phyloP scores from a whole-genome alignment of 1,284 basidiomycete species.

The Austropuccinia psidii region DNA sequence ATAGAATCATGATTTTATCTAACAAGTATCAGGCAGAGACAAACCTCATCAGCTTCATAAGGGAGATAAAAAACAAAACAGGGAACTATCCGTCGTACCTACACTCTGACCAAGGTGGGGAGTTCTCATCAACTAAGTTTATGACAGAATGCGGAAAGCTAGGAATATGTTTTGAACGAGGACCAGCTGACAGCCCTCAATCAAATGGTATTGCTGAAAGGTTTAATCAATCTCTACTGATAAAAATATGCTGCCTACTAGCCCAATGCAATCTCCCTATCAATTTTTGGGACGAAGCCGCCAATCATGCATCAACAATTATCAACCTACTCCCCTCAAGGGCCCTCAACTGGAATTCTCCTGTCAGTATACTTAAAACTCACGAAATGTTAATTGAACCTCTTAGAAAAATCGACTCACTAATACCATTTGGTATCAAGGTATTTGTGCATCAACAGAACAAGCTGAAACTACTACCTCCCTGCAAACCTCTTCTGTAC shows the following conservation, averaged over 20 bases:
- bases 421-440: background rate
- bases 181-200: background rate
- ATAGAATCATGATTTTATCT: too few relatives aligned
- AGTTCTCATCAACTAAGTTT: too few relatives aligned
- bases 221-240: background rate
- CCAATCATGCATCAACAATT: background rate
- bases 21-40: too few relatives aligned
- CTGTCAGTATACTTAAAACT: background rate
- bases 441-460: background rate
- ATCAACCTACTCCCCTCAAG: background rate
- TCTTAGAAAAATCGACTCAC: background rate
- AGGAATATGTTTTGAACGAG: too few relatives aligned
- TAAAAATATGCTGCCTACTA: background rate
- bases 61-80: too few relatives aligned
- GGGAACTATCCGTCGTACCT: too few relatives aligned
- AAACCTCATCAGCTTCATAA: too few relatives aligned
- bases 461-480: background rate
- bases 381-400: background rate
- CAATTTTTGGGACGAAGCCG: slow-evolving; percentile 4
- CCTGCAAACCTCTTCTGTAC: background rate
- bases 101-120: too few relatives aligned
- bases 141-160: too few relatives aligned
- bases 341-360: background rate
- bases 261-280: background rate
- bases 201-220: background rate